Evolutionary conservation across 768 basidiomycete species (phyloP), one percentile per base, ranked within the genome.

Genomic region (Clathrus columnatus): DNA sequence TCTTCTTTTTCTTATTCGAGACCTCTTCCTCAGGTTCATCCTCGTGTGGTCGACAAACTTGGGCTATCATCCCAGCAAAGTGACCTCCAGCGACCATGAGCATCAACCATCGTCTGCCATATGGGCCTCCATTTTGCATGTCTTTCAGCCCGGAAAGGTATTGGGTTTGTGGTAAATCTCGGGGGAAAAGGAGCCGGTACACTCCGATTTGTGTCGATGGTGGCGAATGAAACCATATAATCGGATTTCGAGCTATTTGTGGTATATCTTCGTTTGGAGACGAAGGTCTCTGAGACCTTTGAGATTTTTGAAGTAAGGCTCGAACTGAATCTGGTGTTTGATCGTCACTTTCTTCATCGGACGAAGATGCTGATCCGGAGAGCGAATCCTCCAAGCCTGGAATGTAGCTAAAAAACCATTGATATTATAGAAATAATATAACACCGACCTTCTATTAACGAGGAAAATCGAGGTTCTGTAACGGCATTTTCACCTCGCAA

Each of bases 1-100:
- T 81, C 60, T 75, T 73, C 21, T 63, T 65, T 48, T 67, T 64
- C 55, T 67, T 73, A 61, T 63, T 71, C 16, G 56, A 17, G 20
- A 50, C 67, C 57, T 69, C 68, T 58, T 73, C 67, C 51, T 68
- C 62, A 24, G 63, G 65, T 51, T 55, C 54, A 3, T n/a, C n/a
- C n/a, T n/a, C n/a, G n/a, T n/a, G n/a, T n/a, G 77, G 58, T 57
- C 73, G 69, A 68, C 83, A 80, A 24, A 91, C 87, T 29, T 83
- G 75, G 11, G 84, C 83, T 29, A 99, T 75, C 54, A 92, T 86
- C 23, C 95, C 96, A 14, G 96, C 96, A 70, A 99, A 98, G 68
- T 99, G 96, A 10, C 96, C 96, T 20, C 96, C 94, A 0, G 96
- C 96, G 41, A 87, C 83, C 92, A 97, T 96, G 63, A 99, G 87